A percentile compares a stretch with the other conserved stretches of the same genome.
Conservation (phyloP, 768 basidiomycete species). For the Phanerochaete sordida region DNA sequence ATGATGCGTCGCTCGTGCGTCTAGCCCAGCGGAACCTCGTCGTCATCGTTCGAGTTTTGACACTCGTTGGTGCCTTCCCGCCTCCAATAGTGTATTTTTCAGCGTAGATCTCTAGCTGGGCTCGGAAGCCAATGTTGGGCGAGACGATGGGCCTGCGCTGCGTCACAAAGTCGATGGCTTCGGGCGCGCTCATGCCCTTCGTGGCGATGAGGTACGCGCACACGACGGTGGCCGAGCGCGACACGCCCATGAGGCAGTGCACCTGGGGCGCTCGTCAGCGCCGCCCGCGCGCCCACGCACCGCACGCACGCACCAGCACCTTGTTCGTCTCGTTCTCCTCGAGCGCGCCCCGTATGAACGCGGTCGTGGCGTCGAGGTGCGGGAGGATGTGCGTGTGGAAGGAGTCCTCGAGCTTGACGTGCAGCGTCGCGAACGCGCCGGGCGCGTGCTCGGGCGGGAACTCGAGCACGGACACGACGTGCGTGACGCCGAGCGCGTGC, state of each 20-base stretch:
- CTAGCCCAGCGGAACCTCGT: too few relatives aligned
- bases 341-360: conserved; percentile 49
- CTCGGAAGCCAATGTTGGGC: conserved; percentile 66
- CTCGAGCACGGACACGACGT: conserved; percentile 67
- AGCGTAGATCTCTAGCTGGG: conserved; percentile 46
- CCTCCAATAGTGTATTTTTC: too few relatives aligned
- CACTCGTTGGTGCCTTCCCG: too few relatives aligned
- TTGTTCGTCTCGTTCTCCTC: conserved; percentile 37
- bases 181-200: conserved; percentile 45
- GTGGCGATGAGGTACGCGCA: conserved; percentile 58
- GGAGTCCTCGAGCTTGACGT: conserved; percentile 47
- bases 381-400: conserved; percentile 37
- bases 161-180: conserved; percentile 54
- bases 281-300: too few relatives aligned
- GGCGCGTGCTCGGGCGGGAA: conserved; percentile 34
- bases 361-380: conserved; percentile 47
- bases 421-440: conserved; percentile 43
- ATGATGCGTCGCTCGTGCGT: too few relatives aligned
- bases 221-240: conserved; percentile 71
- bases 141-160: conserved; percentile 55
- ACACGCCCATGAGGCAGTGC: conserved; percentile 75
- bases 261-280: conserved; percentile 41
- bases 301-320: conserved; percentile 49
- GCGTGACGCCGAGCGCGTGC: conserved; percentile 62
- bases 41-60: too few relatives aligned